These are phyloP conservation scores for Medicago lupulina DNA, from an alignment of 306 rosid species.

Conservation along the genomic window DNA sequence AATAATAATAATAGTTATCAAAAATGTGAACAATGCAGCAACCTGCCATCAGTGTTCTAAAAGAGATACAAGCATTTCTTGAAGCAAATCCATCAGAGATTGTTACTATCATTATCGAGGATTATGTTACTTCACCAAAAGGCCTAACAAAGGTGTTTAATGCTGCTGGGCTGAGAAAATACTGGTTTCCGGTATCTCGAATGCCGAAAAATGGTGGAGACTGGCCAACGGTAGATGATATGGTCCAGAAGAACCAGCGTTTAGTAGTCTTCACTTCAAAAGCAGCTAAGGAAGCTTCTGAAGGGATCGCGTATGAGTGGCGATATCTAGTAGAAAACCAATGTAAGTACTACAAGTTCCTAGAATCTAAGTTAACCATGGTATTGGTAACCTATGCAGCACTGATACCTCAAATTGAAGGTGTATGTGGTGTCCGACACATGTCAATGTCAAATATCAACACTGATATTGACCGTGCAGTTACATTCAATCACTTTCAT, in stretches of 20 bases:
- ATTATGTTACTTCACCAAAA: constrained; percentile 84
- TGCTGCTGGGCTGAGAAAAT: constrained; percentile 85
- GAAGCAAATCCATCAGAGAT: constrained; percentile 83
- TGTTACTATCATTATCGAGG: constrained; percentile 84
- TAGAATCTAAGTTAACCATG: background rate
- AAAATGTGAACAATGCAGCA: constrained; percentile 55
- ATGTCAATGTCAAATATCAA: no score
- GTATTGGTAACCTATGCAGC: background rate
- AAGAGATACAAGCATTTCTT: constrained; percentile 77
- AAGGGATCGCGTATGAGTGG: constrained; percentile 97
- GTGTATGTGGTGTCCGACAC: no score
- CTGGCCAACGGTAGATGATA: constrained; percentile 85
- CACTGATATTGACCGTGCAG: no score
- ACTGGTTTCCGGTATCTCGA: constrained; percentile 87
- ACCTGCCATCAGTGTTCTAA: constrained; percentile 85
- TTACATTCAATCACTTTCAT: no score
- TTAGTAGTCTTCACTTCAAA: constrained; percentile 90
- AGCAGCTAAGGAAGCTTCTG: constrained; percentile 70
- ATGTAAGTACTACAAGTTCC: constrained; percentile 56
- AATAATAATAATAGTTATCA: constrained; percentile 15
- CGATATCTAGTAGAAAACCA: constrained; percentile 86
- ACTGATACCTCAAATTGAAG: no score
- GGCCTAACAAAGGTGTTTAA: constrained; percentile 87
- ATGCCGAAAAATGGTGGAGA: constrained; percentile 88
- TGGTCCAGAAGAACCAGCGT: constrained; percentile 82